phyloP scores from a whole-genome alignment of 139 green algal genomes.

The Micractinium sp. region DNA sequence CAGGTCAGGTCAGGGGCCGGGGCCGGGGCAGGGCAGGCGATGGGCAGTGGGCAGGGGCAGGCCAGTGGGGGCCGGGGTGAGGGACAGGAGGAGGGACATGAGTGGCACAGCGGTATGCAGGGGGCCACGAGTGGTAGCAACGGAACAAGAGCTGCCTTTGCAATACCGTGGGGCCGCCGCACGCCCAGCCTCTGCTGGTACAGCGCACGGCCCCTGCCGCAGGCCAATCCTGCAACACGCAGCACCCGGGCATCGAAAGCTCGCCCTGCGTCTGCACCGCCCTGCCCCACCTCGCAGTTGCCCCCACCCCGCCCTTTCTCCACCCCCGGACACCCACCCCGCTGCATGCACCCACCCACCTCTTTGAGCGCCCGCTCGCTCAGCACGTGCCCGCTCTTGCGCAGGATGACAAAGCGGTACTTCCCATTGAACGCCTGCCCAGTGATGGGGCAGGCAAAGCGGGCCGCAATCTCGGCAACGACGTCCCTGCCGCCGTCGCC shows the following conservation, averaged over 20 bases:
- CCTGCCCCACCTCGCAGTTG: background rate
- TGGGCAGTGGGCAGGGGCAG: no score
- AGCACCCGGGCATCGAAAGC: background rate
- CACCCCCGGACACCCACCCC: background rate
- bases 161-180: no score
- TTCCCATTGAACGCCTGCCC: constrained; percentile 73
- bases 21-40: no score
- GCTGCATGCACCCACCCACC: constrained; percentile 25
- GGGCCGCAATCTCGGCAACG: constrained; percentile 24
- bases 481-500: constrained; percentile 4
- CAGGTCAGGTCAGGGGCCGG: no score
- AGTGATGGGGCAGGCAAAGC: constrained; percentile 81
- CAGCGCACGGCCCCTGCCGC: background rate
- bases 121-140: no score
- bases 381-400: constrained; percentile 69
- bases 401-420: constrained; percentile 61
- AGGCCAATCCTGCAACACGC: background rate
- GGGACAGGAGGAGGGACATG: no score
- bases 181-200: no score
- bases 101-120: no score
- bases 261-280: no score
- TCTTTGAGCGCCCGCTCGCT: constrained; percentile 85
- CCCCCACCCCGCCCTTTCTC: no score
- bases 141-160: no score
- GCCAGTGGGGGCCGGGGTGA: no score